Conservation (phyloP, 768 basidiomycete genomes). For the Pilatotrama ljubarskyi region DNA sequence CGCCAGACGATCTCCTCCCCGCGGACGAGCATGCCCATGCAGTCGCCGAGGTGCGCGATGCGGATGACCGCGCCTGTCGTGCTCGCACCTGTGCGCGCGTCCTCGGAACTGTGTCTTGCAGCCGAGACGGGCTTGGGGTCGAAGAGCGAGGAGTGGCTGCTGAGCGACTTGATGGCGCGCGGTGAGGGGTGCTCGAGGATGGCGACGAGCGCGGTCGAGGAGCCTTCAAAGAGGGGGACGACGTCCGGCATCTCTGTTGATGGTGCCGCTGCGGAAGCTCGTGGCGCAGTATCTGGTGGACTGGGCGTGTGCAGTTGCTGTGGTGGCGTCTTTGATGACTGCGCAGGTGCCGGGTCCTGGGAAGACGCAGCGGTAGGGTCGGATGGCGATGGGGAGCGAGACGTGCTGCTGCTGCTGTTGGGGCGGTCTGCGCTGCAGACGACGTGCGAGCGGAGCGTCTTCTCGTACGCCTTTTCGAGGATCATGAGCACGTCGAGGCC, state of each 20-base stretch:
- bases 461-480: slow-evolving; percentile 69
- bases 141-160: slow-evolving; percentile 17
- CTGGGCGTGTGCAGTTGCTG: slow-evolving; percentile 29
- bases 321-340: background rate
- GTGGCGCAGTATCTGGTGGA: background rate
- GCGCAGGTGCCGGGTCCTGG: background rate
- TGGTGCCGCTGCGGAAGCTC: background rate
- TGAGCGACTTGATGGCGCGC: slow-evolving; percentile 1
- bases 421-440: slow-evolving; percentile 30
- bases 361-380: background rate
- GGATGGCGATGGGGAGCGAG: slow-evolving; percentile 8
- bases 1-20: slow-evolving; percentile 80
- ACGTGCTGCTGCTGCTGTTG: slow-evolving; percentile 13
- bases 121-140: slow-evolving; percentile 12
- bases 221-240: slow-evolving; percentile 50
- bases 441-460: slow-evolving; percentile 63
- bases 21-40: slow-evolving; percentile 84
- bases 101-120: slow-evolving; percentile 1
- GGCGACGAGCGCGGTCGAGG: slow-evolving; percentile 68
- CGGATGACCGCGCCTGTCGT: slow-evolving; percentile 57
- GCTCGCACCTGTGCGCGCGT: slow-evolving; percentile 40
- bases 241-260: slow-evolving; percentile 30
- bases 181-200: slow-evolving; percentile 50
- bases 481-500: slow-evolving; percentile 69
- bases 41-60: slow-evolving; percentile 86